Percentiles rank a stretch among this genome's conserved stretches.
phyloP scores from a whole-genome alignment of 768 basidiomycete genomes.

The Mycena alexandri region DNA sequence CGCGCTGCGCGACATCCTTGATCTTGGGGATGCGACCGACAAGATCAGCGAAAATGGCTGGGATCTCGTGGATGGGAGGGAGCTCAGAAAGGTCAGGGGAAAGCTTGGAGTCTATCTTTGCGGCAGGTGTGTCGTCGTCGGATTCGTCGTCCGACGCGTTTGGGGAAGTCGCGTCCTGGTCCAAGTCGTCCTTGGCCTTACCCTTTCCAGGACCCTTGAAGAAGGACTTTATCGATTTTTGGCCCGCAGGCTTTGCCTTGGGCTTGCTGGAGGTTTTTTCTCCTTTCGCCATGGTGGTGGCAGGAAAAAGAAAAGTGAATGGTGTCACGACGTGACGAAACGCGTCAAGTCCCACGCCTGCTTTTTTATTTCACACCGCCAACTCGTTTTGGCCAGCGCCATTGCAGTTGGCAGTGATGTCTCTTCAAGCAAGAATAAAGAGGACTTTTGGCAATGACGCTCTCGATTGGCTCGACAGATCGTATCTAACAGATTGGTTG shows the following conservation, averaged over 20 bases:
- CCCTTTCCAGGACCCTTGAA: slow-evolving; percentile 56
- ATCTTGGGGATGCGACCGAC: slow-evolving; percentile 75
- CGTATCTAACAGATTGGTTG: slow-evolving; percentile 70
- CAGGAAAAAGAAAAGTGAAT: slow-evolving; percentile 37
- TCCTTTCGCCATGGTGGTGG: slow-evolving; percentile 58
- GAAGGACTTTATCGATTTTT: slow-evolving; percentile 68
- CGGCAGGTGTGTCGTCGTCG: slow-evolving; percentile 45
- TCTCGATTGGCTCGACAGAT: slow-evolving; percentile 57
- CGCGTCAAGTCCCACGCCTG: slow-evolving; percentile 25
- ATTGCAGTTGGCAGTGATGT: slow-evolving; percentile 3
- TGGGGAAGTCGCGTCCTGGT: slow-evolving; percentile 26
- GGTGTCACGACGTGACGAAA: too few relatives aligned
- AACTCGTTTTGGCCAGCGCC: too few relatives aligned
- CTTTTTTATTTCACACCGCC: background rate
- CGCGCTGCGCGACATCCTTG: slow-evolving; percentile 71
- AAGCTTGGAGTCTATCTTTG: slow-evolving; percentile 53
- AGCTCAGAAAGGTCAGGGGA: slow-evolving; percentile 73
- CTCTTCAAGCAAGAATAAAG: slow-evolving; percentile 22
- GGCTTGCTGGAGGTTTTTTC: slow-evolving; percentile 43
- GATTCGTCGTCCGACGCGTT: slow-evolving; percentile 49
- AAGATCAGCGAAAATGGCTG: slow-evolving; percentile 83
- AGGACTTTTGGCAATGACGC: slow-evolving; percentile 52
- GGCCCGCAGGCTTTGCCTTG: slow-evolving; percentile 56
- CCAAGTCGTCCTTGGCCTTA: slow-evolving; percentile 46
- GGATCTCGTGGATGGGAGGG: slow-evolving; percentile 80